Evolutionary conservation across 495 filamentous ascomycete species (phyloP), one percentile per base, ranked within the genome.

Genomic region (Neurospora africana): DNA sequence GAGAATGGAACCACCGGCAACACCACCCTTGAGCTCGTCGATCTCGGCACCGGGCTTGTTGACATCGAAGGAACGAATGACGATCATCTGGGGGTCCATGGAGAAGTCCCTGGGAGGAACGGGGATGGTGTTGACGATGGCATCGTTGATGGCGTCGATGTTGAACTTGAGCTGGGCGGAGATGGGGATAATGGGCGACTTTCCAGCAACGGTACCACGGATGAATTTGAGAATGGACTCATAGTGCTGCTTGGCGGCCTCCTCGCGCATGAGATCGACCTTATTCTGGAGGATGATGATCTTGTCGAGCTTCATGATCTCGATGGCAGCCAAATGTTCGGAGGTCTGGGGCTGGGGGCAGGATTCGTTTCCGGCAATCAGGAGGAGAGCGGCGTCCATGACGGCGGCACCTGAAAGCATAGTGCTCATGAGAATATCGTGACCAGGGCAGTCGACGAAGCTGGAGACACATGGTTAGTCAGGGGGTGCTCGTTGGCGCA

Each of bases 21-120:
- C 95, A 87, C 95, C 95, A 79, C 95, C 95, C 88, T 98, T 98
- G 74, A 99, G 87, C 76, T 99, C 96, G 39, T 98, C 96, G 72
- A 99, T 98, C 84, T 97, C 96, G n/a, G 96, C 93, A 88, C 95
- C 95, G 43, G 95, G 95, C 87, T 99, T 99, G 89, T 99, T 99
- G 75, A 99, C 96, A 78, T 99, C 95, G 81, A 99, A 99, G 5
- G 94, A 98, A 75, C 95, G 91, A 80, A 99, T 99, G 77, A 98
- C 90, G 77, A 99, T 99, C 92, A 99, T 97, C 83, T 97, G 93
- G 36, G 95, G 95, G 53, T 92, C 91, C 74, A 90, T 89, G 71
- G 89, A 86, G 85, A 98, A 98, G 81, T 98, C 93, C 82, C 95
- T 87, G 38, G 90, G 78, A 3, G 95, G 95, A 27, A 98, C 90